phyloP scores from a whole-genome alignment of 306 rosid species.

The Geum urbanum region DNA sequence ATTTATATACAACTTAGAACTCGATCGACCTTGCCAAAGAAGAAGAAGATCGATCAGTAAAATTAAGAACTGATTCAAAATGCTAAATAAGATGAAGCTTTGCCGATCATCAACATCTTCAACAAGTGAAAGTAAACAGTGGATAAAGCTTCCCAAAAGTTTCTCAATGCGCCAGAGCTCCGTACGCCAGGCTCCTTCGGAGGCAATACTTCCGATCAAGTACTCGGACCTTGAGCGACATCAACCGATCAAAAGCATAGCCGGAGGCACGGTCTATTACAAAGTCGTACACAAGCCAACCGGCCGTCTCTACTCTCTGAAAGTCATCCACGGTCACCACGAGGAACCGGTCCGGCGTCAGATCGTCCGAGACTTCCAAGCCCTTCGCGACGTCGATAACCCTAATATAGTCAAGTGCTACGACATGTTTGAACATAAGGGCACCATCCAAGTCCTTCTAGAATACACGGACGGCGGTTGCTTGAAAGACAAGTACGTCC shows the following conservation, averaged over 20 bases:
- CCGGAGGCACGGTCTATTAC: constrained; percentile 88
- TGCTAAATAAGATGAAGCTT: too few species aligned
- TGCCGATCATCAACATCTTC: too few species aligned
- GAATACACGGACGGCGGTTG: constrained; percentile 90
- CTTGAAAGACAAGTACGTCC: constrained; percentile 61
- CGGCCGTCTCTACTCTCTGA: constrained; percentile 51
- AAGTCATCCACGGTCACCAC: constrained; percentile 80
- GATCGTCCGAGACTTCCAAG: constrained; percentile 90
- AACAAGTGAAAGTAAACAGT: too few species aligned
- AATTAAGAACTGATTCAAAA: too few species aligned
- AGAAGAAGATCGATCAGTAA: too few species aligned
- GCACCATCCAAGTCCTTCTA: constrained; percentile 76
- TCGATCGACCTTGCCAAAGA: too few species aligned
- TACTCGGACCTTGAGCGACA: constrained; percentile 63
- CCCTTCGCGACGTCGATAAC: constrained; percentile 83
- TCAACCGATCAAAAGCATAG: constrained; percentile 79
- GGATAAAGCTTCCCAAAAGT: too few species aligned
- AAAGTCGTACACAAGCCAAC: constrained; percentile 63
- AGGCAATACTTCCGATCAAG: constrained; percentile 32
- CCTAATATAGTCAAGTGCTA: constrained; percentile 82
- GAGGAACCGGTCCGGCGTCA: constrained; percentile 71
- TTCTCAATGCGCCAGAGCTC: too few species aligned
- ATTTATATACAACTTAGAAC: too few species aligned
- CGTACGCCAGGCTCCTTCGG: background rate
- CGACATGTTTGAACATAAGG: constrained; percentile 90